phyloP scores from a whole-genome alignment of 1,284 basidiomycete species.

The Pseudozyma sp. region DNA sequence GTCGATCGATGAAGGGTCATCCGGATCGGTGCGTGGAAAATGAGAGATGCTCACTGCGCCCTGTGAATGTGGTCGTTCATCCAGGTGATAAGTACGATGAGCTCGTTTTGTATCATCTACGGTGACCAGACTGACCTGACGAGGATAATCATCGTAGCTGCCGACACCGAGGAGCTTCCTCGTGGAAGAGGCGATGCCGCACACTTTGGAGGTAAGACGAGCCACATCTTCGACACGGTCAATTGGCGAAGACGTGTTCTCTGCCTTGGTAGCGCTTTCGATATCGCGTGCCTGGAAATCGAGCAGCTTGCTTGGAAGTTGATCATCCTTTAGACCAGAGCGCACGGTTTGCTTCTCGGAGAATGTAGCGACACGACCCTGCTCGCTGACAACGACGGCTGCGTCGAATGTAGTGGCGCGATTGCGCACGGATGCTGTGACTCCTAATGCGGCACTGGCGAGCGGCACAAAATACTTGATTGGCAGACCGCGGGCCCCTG shows the following conservation, averaged over 20 bases:
- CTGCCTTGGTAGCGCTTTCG: constrained; percentile 11
- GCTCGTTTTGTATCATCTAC: constrained; percentile 15
- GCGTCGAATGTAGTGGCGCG: constrained; percentile 25
- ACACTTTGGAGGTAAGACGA: constrained; percentile 40
- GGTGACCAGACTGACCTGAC: constrained; percentile 42
- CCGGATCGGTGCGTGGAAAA: constrained; percentile 34
- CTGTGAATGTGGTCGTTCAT: constrained; percentile 30
- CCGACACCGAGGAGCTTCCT: constrained; percentile 29
- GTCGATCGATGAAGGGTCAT: constrained; percentile 27
- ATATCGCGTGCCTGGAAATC: constrained; percentile 10
- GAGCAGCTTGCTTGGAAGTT: constrained; percentile 16
- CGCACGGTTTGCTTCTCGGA: constrained; percentile 2
- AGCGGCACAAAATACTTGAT: constrained; percentile 26
- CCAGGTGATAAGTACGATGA: constrained; percentile 34
- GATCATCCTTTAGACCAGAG: neutral
- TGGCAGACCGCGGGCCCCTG: constrained; percentile 10
- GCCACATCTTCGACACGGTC: constrained; percentile 38
- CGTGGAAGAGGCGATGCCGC: constrained; percentile 43
- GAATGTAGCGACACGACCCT: constrained; percentile 22
- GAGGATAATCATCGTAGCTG: constrained; percentile 27
- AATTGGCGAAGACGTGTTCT: constrained; percentile 13
- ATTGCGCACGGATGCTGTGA: constrained; percentile 2
- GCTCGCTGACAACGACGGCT: constrained; percentile 27
- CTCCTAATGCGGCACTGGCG: constrained; percentile 11
- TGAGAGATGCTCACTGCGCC: constrained; percentile 33